Conservation (phyloP, 2,329 filamentous ascomycete genomes). For the Sordariomycetes sp. region DNA sequence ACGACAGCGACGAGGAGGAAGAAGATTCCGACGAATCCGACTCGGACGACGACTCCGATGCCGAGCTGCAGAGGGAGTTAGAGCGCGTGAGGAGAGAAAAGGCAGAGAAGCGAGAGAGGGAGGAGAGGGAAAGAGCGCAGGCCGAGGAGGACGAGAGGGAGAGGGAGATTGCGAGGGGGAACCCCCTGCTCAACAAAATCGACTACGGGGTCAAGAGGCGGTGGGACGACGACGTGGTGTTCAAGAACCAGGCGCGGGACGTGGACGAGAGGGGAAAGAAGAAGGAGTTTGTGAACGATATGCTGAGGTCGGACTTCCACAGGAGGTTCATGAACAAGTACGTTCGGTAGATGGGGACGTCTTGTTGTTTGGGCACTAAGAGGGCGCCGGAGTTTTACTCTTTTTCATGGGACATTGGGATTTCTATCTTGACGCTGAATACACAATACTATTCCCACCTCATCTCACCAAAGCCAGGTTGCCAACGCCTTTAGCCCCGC, state of each 20-base stretch:
- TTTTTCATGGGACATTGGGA: neutral
- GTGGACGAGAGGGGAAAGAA: slow-evolving; percentile 80
- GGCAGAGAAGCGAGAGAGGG: slow-evolving; percentile 42
- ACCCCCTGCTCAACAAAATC: slow-evolving; percentile 76
- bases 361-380: neutral
- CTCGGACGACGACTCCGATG: slow-evolving; percentile 43
- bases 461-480: neutral
- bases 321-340: slow-evolving; percentile 84
- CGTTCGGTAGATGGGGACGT: slow-evolving; percentile 28
- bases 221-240: slow-evolving; percentile 98
- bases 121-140: slow-evolving; percentile 66
- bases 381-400: slow-evolving; percentile 2
- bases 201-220: slow-evolving; percentile 85
- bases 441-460: neutral
- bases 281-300: slow-evolving; percentile 95
- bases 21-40: slow-evolving; percentile 31
- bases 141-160: slow-evolving; percentile 75
- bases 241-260: slow-evolving; percentile 94
- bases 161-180: slow-evolving; percentile 79
- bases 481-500: slow-evolving; percentile 10
- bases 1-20: slow-evolving; percentile 27
- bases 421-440: neutral
- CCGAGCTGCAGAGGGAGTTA: slow-evolving; percentile 80
- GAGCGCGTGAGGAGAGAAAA: slow-evolving; percentile 87
- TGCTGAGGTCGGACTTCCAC: slow-evolving; percentile 92